Evolutionary conservation across 805 yeast genomes (phyloP).

Genomic region (Kodamaea nitidulidarum): DNA sequence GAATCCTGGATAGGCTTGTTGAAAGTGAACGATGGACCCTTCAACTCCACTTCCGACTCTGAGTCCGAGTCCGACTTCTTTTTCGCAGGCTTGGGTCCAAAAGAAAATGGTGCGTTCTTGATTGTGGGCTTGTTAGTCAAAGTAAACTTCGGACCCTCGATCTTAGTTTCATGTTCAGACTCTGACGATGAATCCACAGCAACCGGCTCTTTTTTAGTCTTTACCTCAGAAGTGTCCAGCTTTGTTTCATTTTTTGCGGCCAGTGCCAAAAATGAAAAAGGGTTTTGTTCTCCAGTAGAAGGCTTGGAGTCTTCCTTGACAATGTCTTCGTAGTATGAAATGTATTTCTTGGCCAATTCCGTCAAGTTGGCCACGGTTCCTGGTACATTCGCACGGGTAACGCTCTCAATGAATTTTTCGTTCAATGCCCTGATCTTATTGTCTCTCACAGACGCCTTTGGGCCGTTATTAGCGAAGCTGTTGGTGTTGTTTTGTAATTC

Average conservation of each 20-base stretch:
- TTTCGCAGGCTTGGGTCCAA: slow-evolving; percentile 28
- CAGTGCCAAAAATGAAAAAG: too few species aligned
- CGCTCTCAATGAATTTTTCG: slow-evolving; percentile 49
- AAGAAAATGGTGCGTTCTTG: slow-evolving; percentile 36
- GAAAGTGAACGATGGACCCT: slow-evolving; percentile 66
- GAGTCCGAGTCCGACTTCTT: slow-evolving; percentile 43
- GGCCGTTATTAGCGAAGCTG: neutral
- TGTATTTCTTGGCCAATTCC: slow-evolving; percentile 55
- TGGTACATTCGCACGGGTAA: slow-evolving; percentile 37
- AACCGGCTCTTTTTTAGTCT: neutral
- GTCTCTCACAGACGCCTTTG: neutral
- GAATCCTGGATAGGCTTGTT: slow-evolving; percentile 34
- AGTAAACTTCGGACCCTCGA: slow-evolving; percentile 37
- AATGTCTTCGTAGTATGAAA: slow-evolving; percentile 45
- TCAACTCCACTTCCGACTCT: slow-evolving; percentile 60
- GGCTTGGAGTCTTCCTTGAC: too few species aligned
- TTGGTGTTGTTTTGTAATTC: neutral
- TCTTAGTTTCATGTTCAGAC: slow-evolving; percentile 22
- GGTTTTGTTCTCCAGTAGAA: too few species aligned
- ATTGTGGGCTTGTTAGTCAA: slow-evolving; percentile 23
- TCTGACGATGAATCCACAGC: slow-evolving; percentile 14
- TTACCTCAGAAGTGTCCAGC: too few species aligned
- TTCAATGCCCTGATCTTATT: slow-evolving; percentile 63
- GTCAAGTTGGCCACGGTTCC: slow-evolving; percentile 55
- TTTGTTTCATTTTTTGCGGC: slow-evolving; percentile 11